Conservation (phyloP, 2,329 filamentous ascomycete species). For the Monosporascus sp. region DNA sequence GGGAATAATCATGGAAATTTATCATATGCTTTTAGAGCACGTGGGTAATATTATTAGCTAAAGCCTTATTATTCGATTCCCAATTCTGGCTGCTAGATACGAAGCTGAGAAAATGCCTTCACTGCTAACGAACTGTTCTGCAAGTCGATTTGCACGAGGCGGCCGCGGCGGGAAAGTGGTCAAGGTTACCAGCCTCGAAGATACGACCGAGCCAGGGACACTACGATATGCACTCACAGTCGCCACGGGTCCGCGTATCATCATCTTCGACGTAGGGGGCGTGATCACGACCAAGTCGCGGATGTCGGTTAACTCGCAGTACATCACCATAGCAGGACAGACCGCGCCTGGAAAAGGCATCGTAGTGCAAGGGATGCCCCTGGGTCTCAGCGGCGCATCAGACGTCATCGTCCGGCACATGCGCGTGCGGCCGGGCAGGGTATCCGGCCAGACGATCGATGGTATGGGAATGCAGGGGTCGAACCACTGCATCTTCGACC, state of each 20-base stretch:
- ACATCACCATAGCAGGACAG: constrained; percentile 41
- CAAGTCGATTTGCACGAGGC: constrained; percentile 24
- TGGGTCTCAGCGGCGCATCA: constrained; percentile 25
- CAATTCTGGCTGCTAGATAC: not conserved
- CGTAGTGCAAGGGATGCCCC: constrained; percentile 23
- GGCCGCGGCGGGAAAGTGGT: constrained; percentile 30
- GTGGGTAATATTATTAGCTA: too few relatives aligned
- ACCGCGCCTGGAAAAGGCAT: constrained; percentile 41
- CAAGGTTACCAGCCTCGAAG: constrained; percentile 31
- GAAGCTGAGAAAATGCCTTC: not conserved
- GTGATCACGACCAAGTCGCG: constrained; percentile 40
- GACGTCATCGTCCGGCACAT: constrained; percentile 14
- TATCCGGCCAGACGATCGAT: constrained; percentile 26
- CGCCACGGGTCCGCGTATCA: constrained; percentile 34
- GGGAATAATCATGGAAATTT: not conserved
- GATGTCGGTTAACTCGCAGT: constrained; percentile 37
- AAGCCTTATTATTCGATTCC: too few relatives aligned
- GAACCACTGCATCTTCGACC: constrained; percentile 29
- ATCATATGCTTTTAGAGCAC: not conserved
- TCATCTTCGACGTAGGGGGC: constrained; percentile 43
- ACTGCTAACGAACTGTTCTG: too few relatives aligned
- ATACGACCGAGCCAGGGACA: constrained; percentile 24
- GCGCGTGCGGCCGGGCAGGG: not conserved
- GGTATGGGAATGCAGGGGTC: constrained; percentile 30
- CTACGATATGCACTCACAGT: constrained; percentile 32